A percentile compares a stretch with the other conserved stretches of the same genome.
phyloP scores from a whole-genome alignment of 2,329 filamentous ascomycete genomes.

The Parastagonospora nodorum region DNA sequence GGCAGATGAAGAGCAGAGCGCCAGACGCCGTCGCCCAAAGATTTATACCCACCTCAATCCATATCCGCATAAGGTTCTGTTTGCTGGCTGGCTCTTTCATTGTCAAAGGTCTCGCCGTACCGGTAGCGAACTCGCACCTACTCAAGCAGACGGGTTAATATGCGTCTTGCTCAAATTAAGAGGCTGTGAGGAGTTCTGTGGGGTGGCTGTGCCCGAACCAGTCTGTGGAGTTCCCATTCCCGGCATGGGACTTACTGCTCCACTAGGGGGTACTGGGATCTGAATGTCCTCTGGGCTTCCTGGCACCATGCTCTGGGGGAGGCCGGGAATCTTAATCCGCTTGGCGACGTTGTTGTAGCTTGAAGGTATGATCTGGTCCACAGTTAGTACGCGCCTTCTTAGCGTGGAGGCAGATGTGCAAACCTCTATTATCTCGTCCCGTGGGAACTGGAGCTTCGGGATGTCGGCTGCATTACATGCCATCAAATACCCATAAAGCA shows the following conservation, averaged over 20 bases:
- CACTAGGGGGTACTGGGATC: slow-evolving; percentile 71
- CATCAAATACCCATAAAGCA: slow-evolving; percentile 98
- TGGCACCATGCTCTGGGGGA: slow-evolving; percentile 70
- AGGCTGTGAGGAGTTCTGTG: slow-evolving; percentile 24
- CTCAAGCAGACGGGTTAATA: slow-evolving; percentile 38
- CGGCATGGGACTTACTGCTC: slow-evolving; percentile 50
- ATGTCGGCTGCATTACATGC: slow-evolving; percentile 96
- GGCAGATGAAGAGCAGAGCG: no score
- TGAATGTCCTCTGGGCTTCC: slow-evolving; percentile 80
- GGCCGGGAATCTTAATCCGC: slow-evolving; percentile 79
- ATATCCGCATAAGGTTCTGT: no score
- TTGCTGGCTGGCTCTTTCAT: slow-evolving; percentile 24
- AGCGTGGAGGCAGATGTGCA: slow-evolving; percentile 23
- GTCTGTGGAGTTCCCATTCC: slow-evolving; percentile 46
- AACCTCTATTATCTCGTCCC: slow-evolving; percentile 94
- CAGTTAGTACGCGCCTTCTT: background rate
- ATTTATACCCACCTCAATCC: no score
- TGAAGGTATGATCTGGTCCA: slow-evolving; percentile 79
- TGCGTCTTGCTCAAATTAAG: slow-evolving; percentile 34
- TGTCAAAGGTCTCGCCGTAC: slow-evolving; percentile 25
- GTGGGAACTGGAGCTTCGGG: slow-evolving; percentile 87
- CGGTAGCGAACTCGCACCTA: slow-evolving; percentile 15
- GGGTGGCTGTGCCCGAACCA: slow-evolving; percentile 35
- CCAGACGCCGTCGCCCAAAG: no score
- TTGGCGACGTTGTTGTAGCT: slow-evolving; percentile 97